Evolutionary conservation across 768 basidiomycete genomes (phyloP).

Genomic region (Cyathus striatus): DNA sequence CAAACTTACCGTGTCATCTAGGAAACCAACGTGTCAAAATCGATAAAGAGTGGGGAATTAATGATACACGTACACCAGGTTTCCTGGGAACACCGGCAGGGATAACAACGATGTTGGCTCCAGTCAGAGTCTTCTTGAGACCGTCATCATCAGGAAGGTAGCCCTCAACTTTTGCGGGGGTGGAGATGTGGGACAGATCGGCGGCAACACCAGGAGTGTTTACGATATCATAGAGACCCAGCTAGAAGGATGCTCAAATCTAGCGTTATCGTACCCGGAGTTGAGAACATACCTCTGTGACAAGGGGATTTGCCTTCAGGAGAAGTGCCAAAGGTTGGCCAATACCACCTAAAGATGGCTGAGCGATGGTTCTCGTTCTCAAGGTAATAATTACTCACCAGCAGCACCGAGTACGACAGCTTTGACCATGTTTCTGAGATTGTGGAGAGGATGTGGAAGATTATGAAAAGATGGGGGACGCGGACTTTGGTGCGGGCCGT

Average conservation of each 20-base stretch:
- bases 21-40: constrained; percentile 10
- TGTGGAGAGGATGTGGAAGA: constrained; percentile 11
- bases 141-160: constrained; percentile 76
- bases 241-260: constrained; percentile 33
- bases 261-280: constrained; percentile 1
- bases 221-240: constrained; percentile 93
- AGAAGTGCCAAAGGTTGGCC: constrained; percentile 94
- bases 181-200: constrained; percentile 91
- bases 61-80: constrained; percentile 64
- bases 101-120: constrained; percentile 89
- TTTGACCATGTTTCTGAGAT: constrained; percentile 46
- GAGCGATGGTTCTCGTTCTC: not conserved
- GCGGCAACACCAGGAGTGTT: constrained; percentile 96
- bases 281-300: constrained; percentile 57
- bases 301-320: constrained; percentile 77
- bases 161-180: constrained; percentile 81
- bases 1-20: constrained; percentile 51
- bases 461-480: constrained; percentile 12
- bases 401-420: constrained; percentile 96
- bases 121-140: constrained; percentile 75
- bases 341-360: constrained; percentile 68
- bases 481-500: constrained; percentile 2
- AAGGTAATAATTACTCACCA: constrained; percentile 39
- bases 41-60: constrained; percentile 3
- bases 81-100: constrained; percentile 97